phyloP scores from a whole-genome alignment of 305 asterid species.

The Salvia sclarea region DNA sequence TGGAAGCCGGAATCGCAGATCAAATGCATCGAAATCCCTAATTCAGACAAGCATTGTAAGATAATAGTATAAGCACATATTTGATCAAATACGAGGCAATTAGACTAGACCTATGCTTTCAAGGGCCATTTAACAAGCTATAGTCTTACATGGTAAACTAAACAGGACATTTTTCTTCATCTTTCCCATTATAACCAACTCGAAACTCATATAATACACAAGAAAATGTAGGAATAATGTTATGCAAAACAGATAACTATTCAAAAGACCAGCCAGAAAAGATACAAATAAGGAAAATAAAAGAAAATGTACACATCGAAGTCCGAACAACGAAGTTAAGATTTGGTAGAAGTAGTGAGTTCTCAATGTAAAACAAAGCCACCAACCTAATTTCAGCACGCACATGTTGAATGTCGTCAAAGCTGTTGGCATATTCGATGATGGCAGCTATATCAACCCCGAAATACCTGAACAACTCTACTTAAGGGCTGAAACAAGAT shows the following conservation, averaged over 20 bases:
- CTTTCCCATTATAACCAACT: background rate
- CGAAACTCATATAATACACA: background rate
- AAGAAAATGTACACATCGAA: background rate
- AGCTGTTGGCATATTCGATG: constrained; percentile 68
- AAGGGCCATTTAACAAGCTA: background rate
- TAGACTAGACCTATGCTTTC: background rate
- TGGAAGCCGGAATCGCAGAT: constrained; percentile 82
- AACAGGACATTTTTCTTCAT: background rate
- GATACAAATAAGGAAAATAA: background rate
- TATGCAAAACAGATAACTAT: background rate
- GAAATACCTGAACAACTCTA: constrained; percentile 62
- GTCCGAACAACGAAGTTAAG: no score
- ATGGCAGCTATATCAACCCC: constrained; percentile 82
- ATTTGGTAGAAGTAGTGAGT: no score
- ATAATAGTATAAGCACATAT: background rate
- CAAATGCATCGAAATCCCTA: constrained; percentile 98
- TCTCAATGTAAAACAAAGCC: background rate
- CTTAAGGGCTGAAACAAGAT: constrained; percentile 54
- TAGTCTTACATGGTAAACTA: background rate
- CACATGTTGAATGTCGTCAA: constrained; percentile 72
- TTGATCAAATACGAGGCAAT: background rate
- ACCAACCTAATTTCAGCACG: constrained; percentile 92
- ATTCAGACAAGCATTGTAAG: constrained; percentile 16
- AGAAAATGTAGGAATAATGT: background rate
- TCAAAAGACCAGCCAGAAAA: background rate